Conservation (phyloP, 1,139 yeast species). For the Candida smagusa region DNA sequence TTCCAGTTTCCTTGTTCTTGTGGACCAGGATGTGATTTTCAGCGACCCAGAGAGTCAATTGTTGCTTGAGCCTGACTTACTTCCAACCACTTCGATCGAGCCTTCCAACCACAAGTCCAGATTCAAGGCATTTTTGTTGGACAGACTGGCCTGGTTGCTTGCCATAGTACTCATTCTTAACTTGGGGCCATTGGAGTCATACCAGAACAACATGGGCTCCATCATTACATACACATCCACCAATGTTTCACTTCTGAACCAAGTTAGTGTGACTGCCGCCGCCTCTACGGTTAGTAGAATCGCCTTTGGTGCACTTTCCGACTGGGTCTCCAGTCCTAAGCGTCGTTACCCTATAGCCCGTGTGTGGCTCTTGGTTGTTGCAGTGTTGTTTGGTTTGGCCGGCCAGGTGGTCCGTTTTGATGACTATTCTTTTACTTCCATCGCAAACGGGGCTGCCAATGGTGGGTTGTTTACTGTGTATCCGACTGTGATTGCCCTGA, state of each 20-base stretch:
- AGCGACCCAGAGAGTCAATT: slow-evolving; percentile 24
- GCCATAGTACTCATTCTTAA: slow-evolving; percentile 62
- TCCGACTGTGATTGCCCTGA: slow-evolving; percentile 76
- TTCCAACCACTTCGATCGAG: slow-evolving; percentile 31
- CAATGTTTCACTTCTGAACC: slow-evolving; percentile 46
- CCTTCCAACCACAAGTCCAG: slow-evolving; percentile 48
- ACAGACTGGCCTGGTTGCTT: slow-evolving; percentile 64
- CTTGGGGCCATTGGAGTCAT: slow-evolving; percentile 86
- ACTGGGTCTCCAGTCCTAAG: slow-evolving; percentile 36
- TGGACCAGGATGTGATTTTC: slow-evolving; percentile 52
- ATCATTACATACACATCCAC: slow-evolving; percentile 34
- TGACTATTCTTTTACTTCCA: slow-evolving; percentile 39
- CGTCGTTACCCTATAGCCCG: slow-evolving; percentile 31
- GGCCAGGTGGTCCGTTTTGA: slow-evolving; percentile 30
- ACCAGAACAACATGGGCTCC: slow-evolving; percentile 79
- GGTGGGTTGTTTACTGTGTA: slow-evolving; percentile 84
- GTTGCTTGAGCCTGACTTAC: slow-evolving; percentile 16
- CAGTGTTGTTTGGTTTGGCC: slow-evolving; percentile 40
- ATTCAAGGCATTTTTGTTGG: slow-evolving; percentile 51
- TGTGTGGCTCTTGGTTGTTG: slow-evolving; percentile 41
- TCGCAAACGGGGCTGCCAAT: slow-evolving; percentile 66
- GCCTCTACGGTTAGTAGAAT: slow-evolving; percentile 49
- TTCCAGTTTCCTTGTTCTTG: slow-evolving; percentile 61
- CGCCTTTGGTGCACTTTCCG: slow-evolving; percentile 63
- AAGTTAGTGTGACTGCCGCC: slow-evolving; percentile 38